Base-by-base conservation (phyloP, 2,329 filamentous ascomycete genomes). In the Ilyonectria sp. region DNA sequence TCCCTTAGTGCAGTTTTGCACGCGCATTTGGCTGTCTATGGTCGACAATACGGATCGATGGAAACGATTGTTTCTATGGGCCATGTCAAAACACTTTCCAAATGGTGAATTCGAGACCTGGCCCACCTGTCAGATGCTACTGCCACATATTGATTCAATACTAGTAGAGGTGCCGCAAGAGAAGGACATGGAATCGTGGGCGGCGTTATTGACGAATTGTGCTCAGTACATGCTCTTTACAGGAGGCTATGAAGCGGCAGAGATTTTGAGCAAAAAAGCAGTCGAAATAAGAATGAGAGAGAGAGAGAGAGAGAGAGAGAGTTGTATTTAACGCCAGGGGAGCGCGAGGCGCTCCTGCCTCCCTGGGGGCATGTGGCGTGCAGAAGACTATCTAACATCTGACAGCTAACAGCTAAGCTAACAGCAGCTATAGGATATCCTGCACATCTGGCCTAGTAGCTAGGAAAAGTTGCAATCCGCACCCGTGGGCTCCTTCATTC, bases 1-100 rank as follows among this genome's bases (percentile, higher is more conserved):
- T 60, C 15, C 72, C 19, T 62, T 74, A 1, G 69, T 74, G 21
- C 69, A 76, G 11, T 72, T 74, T 29, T 77, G 73, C 33, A 76
- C 68, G 2, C 54, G 53, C 6, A 13, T 40, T 1, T 77, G 73
- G 75, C 63, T 75, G n/a, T 65, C 53, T 8, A 26, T 65, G 21
- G 57, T 49, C n/a, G 63, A 64, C 3, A 9, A 59, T 23, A 6
- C 8, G 2, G 35, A 47, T 3, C 13, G 13, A 40, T 75, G 63
- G 71, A 60, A 56, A 2, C 19, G 31, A 23, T 43, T 63, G 0
- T 70, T 69, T n/a, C 9, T 70, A 1, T 0, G 1, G 1, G 21
- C 49, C 0, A 66, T 70, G 19, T 19, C 37, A 2, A 59, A 9
- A 35, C 6, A 56, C 1, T 71, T 67, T 15, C 56, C 65, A 23